phyloP scores from a whole-genome alignment of 768 basidiomycete genomes.

The Epithele typhae region DNA sequence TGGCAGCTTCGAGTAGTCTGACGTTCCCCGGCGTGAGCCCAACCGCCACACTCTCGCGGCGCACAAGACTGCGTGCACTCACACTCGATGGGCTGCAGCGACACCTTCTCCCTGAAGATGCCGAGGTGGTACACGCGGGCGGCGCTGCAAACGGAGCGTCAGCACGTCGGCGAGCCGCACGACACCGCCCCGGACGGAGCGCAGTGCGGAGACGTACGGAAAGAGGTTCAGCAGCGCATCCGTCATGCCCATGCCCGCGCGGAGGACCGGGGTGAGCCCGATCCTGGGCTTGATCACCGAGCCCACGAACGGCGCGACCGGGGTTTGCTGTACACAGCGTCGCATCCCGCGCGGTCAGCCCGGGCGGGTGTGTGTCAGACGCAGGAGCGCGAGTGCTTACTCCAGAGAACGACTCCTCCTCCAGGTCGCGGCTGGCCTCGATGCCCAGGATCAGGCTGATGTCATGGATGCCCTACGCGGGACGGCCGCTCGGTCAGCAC shows the following conservation, averaged over 20 bases:
- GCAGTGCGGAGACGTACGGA: conserved; percentile 50
- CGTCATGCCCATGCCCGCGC: conserved; percentile 92
- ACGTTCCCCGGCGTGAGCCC: background rate
- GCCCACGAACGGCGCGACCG: conserved; percentile 77
- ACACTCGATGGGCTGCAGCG: conserved; percentile 91
- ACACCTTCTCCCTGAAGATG: conserved; percentile 81
- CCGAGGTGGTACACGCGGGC: conserved; percentile 91
- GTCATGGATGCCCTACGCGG: conserved; percentile 59
- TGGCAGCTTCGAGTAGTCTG: conserved; percentile 91
- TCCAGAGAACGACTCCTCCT: conserved; percentile 57
- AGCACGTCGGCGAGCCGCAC: background rate
- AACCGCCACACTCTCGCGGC: background rate
- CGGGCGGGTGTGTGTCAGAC: too few species aligned
- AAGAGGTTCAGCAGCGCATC: conserved; percentile 83
- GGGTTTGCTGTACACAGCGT: conserved; percentile 63
- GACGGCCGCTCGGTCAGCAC: too few species aligned
- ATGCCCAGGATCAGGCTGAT: conserved; percentile 79
- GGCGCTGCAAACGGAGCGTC: conserved; percentile 36
- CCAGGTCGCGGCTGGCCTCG: conserved; percentile 70
- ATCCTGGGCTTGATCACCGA: conserved; percentile 69
- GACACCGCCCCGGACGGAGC: too few species aligned
- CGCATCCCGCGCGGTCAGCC: too few species aligned
- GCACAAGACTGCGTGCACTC: conserved; percentile 19
- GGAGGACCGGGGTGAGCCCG: conserved; percentile 86
- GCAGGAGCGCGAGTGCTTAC: conserved; percentile 47